Base-by-base conservation (phyloP, 345 rosid species). In the Sisymbrium altissimum region DNA sequence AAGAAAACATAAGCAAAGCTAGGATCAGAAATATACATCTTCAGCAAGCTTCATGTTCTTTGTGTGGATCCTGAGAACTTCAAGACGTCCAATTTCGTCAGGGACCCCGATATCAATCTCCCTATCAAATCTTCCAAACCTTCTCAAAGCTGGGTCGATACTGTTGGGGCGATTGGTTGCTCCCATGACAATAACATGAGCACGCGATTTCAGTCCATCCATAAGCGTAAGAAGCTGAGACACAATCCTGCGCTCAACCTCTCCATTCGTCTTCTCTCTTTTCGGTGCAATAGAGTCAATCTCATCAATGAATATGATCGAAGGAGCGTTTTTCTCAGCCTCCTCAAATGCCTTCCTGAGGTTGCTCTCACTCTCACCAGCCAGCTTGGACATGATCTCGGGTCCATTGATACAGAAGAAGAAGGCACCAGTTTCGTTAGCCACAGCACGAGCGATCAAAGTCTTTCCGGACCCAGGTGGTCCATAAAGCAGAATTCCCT, bases 311-410 rank as follows among this genome's bases (percentile, higher is more conserved):
- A 93, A 93, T 6, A 93, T 91, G 64, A 94, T 94, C 0, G 97
- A 94, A 13, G 98, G 98, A 9, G 98, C 98, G 78, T 94, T 94
- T 54, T 91, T 92, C 90, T 94, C 98, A 3, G 97, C 97, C 82
- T 91, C 97, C 86, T 94, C 97, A 30, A 94, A 94, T 6, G 98
- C 98, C 79, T 94, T 94, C 80, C 98, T 84, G 41, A 94, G 96
- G 81, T 94, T 92, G 85, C 97, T 94, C 82, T 94, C 98, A 82
- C 98, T 94, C 87, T 94, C 98, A 12, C 98, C 97, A 30, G 98
- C 98, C 86, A 94, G 68, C 60, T 91, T 94, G 10, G 97, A 94
- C 98, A 91, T 94, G 76, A 91, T 94, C 77, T 93, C 96, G 1
- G 96, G 98, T 43, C 98, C 98, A 58, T 94, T 91, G 49, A 94